Base-by-base conservation (phyloP, 1,284 basidiomycete genomes). In the Cryptococcus floricola region DNA sequence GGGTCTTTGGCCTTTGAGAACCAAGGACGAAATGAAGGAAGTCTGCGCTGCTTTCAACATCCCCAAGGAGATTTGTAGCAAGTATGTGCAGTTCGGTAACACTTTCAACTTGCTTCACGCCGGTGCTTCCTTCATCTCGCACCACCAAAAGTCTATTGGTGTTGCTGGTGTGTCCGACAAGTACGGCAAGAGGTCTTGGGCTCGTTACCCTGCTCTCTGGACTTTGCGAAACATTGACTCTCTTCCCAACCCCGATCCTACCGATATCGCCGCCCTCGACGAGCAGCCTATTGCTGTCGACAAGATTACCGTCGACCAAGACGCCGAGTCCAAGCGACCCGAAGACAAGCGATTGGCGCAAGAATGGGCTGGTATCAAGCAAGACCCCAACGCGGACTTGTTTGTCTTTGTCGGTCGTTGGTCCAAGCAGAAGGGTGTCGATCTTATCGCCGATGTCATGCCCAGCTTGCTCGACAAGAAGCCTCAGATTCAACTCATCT, bases 1-100 rank as follows among this genome's bases (percentile, higher is more conserved):
- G 73, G 91, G 91, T 79, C 82, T 94, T 25, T 94, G 91, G 91
- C 91, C 91, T 12, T 82, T 94, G 31, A 86, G 91, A 52, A 94
- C 91, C 43, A 94, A 95, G 80, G 91, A 94, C 71, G 91, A 94
- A 76, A 92, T 93, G 89, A 94, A 92, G 80, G 91, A 95, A 74
- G 91, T 95, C 48, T 95, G 91, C 73, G 92, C 91, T 4, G 91
- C 91, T 10, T 95, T 94, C 83, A 94, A 94, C 77, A 89, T 95
- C 71, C 88, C 88, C 80, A 94, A 94, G 78, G 91, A 93, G 31
- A 82, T 91, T 66, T 94, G 91, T 79, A 91, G 87, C 54, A 94
- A 93, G 67, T 95, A 95, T 71, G 89, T 95, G 41, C 91, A 94
- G 77, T 95, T 95, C 71, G 91, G 91, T 65, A 95, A 95, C 80